Base-by-base conservation (phyloP, 305 asterid species). In the Withania somnifera region DNA sequence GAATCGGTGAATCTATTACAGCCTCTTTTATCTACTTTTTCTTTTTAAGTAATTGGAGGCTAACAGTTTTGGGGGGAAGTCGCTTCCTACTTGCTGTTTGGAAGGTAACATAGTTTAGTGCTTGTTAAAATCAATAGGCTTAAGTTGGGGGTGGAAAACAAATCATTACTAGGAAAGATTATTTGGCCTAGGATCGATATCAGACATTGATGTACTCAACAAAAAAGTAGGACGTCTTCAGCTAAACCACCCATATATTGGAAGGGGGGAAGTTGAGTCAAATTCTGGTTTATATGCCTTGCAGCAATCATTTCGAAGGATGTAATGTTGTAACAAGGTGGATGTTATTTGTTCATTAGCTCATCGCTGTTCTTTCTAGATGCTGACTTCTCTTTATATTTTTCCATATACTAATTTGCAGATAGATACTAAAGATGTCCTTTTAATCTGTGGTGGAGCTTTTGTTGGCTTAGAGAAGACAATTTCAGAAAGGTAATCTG, bases 361-460 rank as follows among this genome's bases (percentile, higher is more conserved):
- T 50, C 79, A 50, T 75, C 61, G 28, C 79, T 75, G n/a, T 26
- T 50, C 63, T 79, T 30, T 66, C 53, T 2, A 3, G 54, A 50
- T 28, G 57, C 38, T 69, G 54, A 78, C 61, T 69, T 24, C 32
- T 80, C 79, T 81, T 77, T 78, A 50, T 75, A 75, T 17, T 75
- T 45, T 47, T 8, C 24, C 60, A 15, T 73, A 26, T 8, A 26
- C 42, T 73, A 47, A 26, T 61, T 89, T 83, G 80, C 92, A 93
- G 97, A 87, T 93, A 30, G 91, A 92, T 83, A 91, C 96, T 47
- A 94, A 91, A 86, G 84, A 90, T 76, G 86, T 92, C 86, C 95
- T 92, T 77, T 93, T 93, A 73, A 93, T 91, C 57, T 93, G 98
- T 61, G 97, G 97, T 84, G 98, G 98, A 85, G 94, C 95, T 82